Evolutionary conservation across 2,329 filamentous ascomycete species (phyloP).

Genomic region (Xylariaceae sp.): DNA sequence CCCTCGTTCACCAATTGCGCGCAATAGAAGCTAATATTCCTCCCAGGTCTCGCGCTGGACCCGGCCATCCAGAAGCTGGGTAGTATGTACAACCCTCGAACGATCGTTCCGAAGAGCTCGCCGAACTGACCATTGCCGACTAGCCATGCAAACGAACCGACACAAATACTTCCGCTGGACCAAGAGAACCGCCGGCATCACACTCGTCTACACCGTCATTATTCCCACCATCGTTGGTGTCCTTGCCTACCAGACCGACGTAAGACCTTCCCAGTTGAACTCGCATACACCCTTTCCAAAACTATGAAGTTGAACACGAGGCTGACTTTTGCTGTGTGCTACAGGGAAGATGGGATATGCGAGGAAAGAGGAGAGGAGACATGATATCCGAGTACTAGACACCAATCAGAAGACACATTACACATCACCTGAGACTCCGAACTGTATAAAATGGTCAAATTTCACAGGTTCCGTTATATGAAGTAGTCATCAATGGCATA

Average conservation of each 20-base stretch:
- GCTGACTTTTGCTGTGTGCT: constrained; percentile 9
- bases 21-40: constrained; percentile 1
- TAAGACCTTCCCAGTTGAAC: constrained; percentile 47
- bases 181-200: constrained; percentile 72
- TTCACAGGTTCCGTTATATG: too few species aligned
- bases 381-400: constrained; percentile 71
- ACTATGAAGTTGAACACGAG: neutral
- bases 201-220: constrained; percentile 69
- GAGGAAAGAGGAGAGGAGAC: constrained; percentile 86
- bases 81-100: constrained; percentile 34
- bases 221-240: constrained; percentile 70
- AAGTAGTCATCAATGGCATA: too few species aligned
- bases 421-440: too few species aligned
- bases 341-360: constrained; percentile 80
- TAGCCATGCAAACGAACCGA: constrained; percentile 79
- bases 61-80: constrained; percentile 44
- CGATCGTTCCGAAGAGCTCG: neutral
- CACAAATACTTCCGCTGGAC: constrained; percentile 97
- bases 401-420: neutral
- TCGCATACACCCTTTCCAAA: neutral
- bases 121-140: neutral
- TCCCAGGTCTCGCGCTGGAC: constrained; percentile 27
- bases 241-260: constrained; percentile 76
- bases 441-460: neutral
- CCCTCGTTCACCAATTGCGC: neutral